These are phyloP conservation scores for Pythium dissimile DNA, from an alignment of 352 stramenopile genomes.

Conservation along the genomic window DNA sequence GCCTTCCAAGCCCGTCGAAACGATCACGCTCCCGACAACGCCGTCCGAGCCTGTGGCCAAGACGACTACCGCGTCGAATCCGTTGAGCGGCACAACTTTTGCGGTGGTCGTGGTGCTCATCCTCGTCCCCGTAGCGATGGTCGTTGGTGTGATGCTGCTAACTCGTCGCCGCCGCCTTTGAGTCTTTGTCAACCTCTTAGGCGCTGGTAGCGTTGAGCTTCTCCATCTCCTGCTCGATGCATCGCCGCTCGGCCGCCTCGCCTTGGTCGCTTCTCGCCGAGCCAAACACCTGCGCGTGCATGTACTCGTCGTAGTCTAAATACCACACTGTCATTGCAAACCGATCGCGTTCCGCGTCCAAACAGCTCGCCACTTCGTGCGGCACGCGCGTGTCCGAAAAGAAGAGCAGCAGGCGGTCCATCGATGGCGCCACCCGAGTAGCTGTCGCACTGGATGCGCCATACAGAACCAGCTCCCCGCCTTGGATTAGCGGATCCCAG, in stretches of 20 bases:
- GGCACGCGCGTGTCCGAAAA: conserved; percentile 43
- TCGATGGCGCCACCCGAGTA: conserved; percentile 3
- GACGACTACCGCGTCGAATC: neutral
- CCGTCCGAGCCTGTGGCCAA: neutral
- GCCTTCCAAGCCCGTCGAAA: neutral
- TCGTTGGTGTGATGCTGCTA: conserved; percentile 11
- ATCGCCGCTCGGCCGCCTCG: neutral
- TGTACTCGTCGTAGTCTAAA: conserved; percentile 56
- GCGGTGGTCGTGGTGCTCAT: conserved; percentile 1
- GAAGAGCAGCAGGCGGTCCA: conserved; percentile 42
- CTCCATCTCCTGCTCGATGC: conserved; percentile 19
- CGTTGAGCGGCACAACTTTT: neutral
- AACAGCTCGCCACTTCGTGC: conserved; percentile 37
- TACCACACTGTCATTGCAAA: conserved; percentile 65
- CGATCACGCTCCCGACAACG: neutral
- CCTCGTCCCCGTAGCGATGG: conserved; percentile 2
- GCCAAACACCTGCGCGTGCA: conserved; percentile 36
- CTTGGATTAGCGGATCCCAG: conserved; percentile 25
- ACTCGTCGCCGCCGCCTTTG: neutral
- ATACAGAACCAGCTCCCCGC: conserved; percentile 34
- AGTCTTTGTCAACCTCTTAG: too few relatives aligned
- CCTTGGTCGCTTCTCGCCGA: neutral
- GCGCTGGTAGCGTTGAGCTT: neutral
- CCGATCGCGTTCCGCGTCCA: conserved; percentile 12
- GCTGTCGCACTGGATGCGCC: neutral